A percentile compares a stretch with the other conserved stretches of the same genome.
Conservation (phyloP, 768 basidiomycete genomes). For the Termitomyces titanicus region DNA sequence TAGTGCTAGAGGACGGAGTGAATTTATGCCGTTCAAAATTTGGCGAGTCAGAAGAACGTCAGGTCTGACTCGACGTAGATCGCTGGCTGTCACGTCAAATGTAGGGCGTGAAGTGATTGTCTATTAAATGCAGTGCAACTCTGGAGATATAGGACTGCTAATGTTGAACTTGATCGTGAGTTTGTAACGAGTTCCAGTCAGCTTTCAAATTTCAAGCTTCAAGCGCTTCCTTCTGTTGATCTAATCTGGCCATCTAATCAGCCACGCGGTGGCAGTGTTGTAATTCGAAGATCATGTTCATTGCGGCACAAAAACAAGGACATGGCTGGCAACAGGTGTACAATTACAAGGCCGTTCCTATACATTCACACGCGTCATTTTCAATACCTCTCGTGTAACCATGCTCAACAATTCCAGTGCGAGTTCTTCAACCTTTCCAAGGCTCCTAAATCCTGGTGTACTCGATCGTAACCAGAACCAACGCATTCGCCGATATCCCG, state of each 20-base stretch:
- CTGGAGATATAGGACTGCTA: background rate
- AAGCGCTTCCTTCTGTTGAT: background rate
- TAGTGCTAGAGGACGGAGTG: background rate
- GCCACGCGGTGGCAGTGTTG: conserved; percentile 11
- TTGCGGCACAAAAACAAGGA: conserved; percentile 2
- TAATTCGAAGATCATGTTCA: background rate
- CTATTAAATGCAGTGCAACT: background rate
- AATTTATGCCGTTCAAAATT: conserved; percentile 10
- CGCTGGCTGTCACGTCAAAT: conserved; percentile 1
- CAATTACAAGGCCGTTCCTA: conserved; percentile 12
- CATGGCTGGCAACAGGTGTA: conserved; percentile 14
- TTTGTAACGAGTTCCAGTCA: too few species aligned
- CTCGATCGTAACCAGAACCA: conserved; percentile 60
- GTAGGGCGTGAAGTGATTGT: background rate
- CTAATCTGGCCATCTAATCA: conserved; percentile 13
- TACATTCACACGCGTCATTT: background rate
- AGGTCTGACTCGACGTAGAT: conserved; percentile 13
- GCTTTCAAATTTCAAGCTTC: too few species aligned
- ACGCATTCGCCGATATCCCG: conserved; percentile 57
- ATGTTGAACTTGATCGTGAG: too few species aligned
- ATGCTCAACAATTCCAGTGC: conserved; percentile 9
- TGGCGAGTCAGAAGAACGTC: conserved; percentile 20
- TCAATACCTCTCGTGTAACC: background rate
- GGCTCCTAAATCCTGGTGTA: conserved; percentile 47
- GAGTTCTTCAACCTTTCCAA: conserved; percentile 19